These are phyloP conservation scores for Cardamine resedifolia DNA, from an alignment of 345 rosid species.

Conservation along the genomic window DNA sequence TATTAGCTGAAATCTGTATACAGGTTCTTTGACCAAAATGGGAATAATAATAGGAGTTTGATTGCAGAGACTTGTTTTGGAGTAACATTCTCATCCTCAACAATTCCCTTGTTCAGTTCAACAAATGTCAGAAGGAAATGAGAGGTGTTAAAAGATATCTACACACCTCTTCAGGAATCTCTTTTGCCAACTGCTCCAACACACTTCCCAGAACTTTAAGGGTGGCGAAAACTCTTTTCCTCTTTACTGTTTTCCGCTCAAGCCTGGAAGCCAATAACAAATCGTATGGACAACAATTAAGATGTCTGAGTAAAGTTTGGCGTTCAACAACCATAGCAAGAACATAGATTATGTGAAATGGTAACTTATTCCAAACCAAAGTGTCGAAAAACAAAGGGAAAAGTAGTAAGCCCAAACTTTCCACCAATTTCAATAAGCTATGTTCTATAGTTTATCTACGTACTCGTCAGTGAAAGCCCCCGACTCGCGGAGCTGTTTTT, in stretches of 20 bases:
- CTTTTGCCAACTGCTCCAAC: constrained; percentile 72
- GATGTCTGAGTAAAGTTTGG: constrained; percentile 16
- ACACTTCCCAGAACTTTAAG: constrained; percentile 82
- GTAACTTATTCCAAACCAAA: neutral
- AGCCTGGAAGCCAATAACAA: constrained; percentile 55
- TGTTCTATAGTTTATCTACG: constrained; percentile 34
- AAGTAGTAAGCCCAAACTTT: constrained; percentile 1
- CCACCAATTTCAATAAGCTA: neutral
- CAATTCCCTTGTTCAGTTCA: neutral
- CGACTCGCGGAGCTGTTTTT: constrained; percentile 75
- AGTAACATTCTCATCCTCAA: constrained; percentile 2
- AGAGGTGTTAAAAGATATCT: constrained; percentile 9
- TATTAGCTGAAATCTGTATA: constrained; percentile 8
- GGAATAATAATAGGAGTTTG: neutral
- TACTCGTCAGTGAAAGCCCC: constrained; percentile 78
- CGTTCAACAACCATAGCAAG: constrained; percentile 1
- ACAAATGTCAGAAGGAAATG: constrained; percentile 11
- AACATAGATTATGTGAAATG: neutral
- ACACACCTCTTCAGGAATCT: constrained; percentile 87
- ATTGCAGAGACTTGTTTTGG: neutral
- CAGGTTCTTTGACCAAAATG: neutral
- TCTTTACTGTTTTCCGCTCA: constrained; percentile 78
- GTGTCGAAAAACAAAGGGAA: neutral
- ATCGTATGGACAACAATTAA: neutral
- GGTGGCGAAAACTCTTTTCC: constrained; percentile 84